A percentile compares a stretch with the other conserved stretches of the same genome.
phyloP scores from a whole-genome alignment of 805 yeast genomes.

The Babjeviella inositovora region DNA sequence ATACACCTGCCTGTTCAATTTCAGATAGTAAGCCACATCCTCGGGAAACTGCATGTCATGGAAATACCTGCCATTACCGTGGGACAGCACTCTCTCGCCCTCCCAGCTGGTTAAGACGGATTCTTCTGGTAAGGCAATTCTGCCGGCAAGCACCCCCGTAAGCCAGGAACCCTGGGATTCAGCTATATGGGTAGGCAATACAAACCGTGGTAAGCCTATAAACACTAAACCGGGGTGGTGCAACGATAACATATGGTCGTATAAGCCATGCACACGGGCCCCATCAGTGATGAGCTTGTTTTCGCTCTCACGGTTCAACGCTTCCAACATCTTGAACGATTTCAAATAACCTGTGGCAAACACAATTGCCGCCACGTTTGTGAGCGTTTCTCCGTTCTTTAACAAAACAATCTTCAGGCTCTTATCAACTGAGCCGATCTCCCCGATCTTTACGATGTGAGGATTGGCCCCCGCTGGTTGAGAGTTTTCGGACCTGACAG shows the following conservation, averaged over 20 bases:
- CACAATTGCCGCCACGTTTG: conserved; percentile 36
- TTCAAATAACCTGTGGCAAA: conserved; percentile 69
- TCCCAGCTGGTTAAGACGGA: conserved; percentile 30
- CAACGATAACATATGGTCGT: conserved; percentile 40
- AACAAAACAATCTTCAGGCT: conserved; percentile 22
- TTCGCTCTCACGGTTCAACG: conserved; percentile 6
- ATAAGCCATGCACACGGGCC: conserved; percentile 29
- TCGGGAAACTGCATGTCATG: conserved; percentile 38
- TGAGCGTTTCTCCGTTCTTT: conserved; percentile 26
- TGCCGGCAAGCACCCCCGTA: conserved; percentile 43
- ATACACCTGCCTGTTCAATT: conserved; percentile 16
- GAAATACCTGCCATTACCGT: conserved; percentile 30
- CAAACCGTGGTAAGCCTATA: conserved; percentile 44
- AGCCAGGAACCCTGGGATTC: conserved; percentile 52
- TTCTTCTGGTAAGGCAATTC: conserved; percentile 28
- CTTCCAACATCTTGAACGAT: conserved; percentile 43
- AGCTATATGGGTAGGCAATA: conserved; percentile 44
- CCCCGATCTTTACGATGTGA: conserved; percentile 22
- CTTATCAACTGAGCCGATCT: conserved; percentile 19
- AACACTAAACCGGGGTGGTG: conserved; percentile 51
- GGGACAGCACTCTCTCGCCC: conserved; percentile 13
- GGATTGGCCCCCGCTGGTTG: conserved; percentile 27
- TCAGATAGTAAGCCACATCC: conserved; percentile 44
- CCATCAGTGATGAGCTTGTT: conserved; percentile 27
- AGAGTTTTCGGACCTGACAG: conserved; percentile 26